These are phyloP conservation scores for Alternaria sp. DNA, from an alignment of 2,329 filamentous ascomycete genomes.

Conservation along the genomic window DNA sequence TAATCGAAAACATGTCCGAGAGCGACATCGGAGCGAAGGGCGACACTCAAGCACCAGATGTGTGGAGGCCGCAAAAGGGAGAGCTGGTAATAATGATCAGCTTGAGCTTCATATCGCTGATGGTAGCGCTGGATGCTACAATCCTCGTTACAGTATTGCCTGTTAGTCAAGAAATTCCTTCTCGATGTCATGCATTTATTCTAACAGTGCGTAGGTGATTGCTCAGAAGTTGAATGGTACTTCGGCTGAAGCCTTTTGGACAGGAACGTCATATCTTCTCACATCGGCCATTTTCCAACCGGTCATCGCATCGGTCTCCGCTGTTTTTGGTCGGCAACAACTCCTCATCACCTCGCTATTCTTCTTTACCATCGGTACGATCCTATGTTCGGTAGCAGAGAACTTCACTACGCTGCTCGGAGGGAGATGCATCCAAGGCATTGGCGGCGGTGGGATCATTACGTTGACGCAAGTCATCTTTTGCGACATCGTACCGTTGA, in stretches of 20 bases:
- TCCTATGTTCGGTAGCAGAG: conserved; percentile 53
- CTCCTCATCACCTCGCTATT: conserved; percentile 51
- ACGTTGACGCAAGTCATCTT: conserved; percentile 56
- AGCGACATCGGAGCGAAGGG: conserved; percentile 26
- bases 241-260: conserved; percentile 69
- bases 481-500: conserved; percentile 56
- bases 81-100: conserved; percentile 41
- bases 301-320: conserved; percentile 51
- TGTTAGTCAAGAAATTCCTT: conserved; percentile 19
- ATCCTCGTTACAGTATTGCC: conserved; percentile 42
- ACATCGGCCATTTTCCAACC: conserved; percentile 70
- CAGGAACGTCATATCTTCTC: conserved; percentile 74
- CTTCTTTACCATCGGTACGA: conserved; percentile 58
- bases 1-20: not conserved
- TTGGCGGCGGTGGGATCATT: conserved; percentile 53
- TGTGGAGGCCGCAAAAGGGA: conserved; percentile 28
- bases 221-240: conserved; percentile 35
- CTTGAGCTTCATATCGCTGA: conserved; percentile 38
- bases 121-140: conserved; percentile 45
- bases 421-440: conserved; percentile 51
- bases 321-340: conserved; percentile 62
- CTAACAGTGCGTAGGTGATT: conserved; percentile 31
- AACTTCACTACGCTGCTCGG: conserved; percentile 47
- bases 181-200: not conserved
- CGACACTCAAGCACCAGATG: conserved; percentile 1